These are phyloP conservation scores for Salix exigua DNA, from an alignment of 345 rosid genomes.

Conservation along the genomic window DNA sequence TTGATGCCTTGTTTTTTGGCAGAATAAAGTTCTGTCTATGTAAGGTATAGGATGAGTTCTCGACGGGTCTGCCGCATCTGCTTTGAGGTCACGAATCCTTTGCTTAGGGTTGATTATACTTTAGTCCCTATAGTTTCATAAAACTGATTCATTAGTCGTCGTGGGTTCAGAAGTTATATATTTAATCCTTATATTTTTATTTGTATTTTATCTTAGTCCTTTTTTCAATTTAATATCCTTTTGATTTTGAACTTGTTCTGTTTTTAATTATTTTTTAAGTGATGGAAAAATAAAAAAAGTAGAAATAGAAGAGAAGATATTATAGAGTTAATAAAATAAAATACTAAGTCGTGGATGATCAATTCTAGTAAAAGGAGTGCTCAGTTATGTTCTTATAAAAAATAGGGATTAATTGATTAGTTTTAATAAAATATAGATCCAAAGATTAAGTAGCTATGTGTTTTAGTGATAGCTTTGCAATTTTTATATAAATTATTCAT, in stretches of 20 bases:
- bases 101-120: neutral
- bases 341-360: too few relatives aligned
- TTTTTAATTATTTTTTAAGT: neutral
- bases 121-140: neutral
- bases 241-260: neutral
- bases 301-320: too few relatives aligned
- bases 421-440: neutral
- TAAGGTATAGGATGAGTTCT: neutral
- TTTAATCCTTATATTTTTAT: neutral
- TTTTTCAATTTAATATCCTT: neutral
- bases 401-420: neutral
- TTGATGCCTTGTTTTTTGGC: neutral
- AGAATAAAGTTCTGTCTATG: neutral
- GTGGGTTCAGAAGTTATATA: neutral
- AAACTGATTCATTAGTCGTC: neutral
- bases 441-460: too few relatives aligned
- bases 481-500: too few relatives aligned
- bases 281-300: too few relatives aligned
- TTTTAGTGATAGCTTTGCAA: too few relatives aligned
- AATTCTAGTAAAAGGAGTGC: too few relatives aligned
- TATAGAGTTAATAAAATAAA: too few relatives aligned
- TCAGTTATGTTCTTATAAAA: too few relatives aligned
- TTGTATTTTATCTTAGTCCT: neutral
- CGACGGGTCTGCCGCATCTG: neutral
- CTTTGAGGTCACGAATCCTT: neutral